These are phyloP conservation scores for Lactifluus hygrophoroides DNA, from an alignment of 768 basidiomycete genomes.

Conservation along the genomic window DNA sequence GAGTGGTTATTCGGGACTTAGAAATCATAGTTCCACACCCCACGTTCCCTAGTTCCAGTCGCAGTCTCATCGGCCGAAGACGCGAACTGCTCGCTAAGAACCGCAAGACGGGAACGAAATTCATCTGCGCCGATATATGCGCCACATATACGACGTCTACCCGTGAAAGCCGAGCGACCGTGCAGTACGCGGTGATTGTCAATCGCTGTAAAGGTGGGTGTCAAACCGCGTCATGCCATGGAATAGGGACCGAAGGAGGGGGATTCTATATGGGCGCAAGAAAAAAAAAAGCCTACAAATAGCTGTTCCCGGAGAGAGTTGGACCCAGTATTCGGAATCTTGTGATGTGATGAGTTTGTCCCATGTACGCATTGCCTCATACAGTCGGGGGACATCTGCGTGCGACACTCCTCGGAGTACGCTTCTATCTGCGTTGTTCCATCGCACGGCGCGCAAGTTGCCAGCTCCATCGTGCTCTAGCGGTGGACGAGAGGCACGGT, in stretches of 20 bases:
- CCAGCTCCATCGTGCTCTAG: slow-evolving; percentile 57
- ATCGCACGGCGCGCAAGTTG: slow-evolving; percentile 69
- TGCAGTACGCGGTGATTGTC: slow-evolving; percentile 94
- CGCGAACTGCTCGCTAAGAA: slow-evolving; percentile 52
- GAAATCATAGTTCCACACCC: slow-evolving; percentile 22
- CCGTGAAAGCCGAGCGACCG: slow-evolving; percentile 85
- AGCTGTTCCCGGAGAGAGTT: slow-evolving; percentile 80
- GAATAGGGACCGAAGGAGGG: too few species aligned
- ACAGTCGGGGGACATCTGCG: slow-evolving; percentile 50
- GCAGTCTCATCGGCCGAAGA: slow-evolving; percentile 18
- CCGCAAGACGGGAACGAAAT: slow-evolving; percentile 69
- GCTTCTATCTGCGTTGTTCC: slow-evolving; percentile 94
- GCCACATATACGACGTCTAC: slow-evolving; percentile 87
- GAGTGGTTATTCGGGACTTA: background rate
- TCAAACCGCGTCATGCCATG: too few species aligned
- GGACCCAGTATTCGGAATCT: slow-evolving; percentile 89
- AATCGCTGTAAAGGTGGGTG: slow-evolving; percentile 46
- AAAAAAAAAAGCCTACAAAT: slow-evolving; percentile 44
- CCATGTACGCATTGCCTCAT: slow-evolving; percentile 76
- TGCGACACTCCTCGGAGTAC: slow-evolving; percentile 57
- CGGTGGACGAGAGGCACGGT: slow-evolving; percentile 57
- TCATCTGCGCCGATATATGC: slow-evolving; percentile 93
- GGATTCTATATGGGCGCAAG: too few species aligned
- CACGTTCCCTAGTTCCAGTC: background rate
- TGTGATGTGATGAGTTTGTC: slow-evolving; percentile 62